phyloP scores from a whole-genome alignment of 495 filamentous ascomycete species.

The Hypomontagnella monticulosa region DNA sequence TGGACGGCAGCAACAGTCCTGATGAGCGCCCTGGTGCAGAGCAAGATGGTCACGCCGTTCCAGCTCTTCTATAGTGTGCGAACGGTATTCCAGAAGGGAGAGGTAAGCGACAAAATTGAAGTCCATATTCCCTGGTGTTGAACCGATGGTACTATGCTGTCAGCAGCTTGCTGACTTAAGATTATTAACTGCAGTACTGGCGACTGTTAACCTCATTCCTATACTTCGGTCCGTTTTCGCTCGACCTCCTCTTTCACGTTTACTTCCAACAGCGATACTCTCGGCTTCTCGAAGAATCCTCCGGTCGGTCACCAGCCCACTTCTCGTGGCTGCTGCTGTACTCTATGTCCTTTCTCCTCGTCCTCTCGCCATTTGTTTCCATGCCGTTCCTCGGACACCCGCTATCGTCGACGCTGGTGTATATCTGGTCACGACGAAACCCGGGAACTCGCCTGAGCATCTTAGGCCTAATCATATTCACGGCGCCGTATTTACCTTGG shows the following conservation, averaged over 20 bases:
- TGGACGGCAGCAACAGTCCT: slow-evolving; percentile 94
- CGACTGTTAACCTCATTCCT: slow-evolving; percentile 92
- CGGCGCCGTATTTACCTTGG: slow-evolving; percentile 95
- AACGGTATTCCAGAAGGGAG: slow-evolving; percentile 86
- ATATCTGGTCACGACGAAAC: slow-evolving; percentile 97
- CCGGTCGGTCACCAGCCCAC: slow-evolving; percentile 85
- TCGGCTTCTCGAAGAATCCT: slow-evolving; percentile 92
- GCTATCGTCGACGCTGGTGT: slow-evolving; percentile 90
- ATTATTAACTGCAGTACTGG: slow-evolving; percentile 76
- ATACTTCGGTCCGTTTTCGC: slow-evolving; percentile 93
- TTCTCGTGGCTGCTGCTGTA: slow-evolving; percentile 95
- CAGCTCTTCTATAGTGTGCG: slow-evolving; percentile 97
- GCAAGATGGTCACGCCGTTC: slow-evolving; percentile 87
- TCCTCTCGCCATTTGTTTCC: slow-evolving; percentile 82
- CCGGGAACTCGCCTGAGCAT: slow-evolving; percentile 92
- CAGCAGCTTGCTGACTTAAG: slow-evolving; percentile 16
- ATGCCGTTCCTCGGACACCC: slow-evolving; percentile 94
- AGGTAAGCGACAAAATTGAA: slow-evolving; percentile 62
- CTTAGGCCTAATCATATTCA: slow-evolving; percentile 88
- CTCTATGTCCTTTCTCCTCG: slow-evolving; percentile 76
- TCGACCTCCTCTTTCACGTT: slow-evolving; percentile 97
- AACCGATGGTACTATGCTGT: slow-evolving; percentile 2
- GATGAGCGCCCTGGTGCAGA: slow-evolving; percentile 92
- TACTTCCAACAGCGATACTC: slow-evolving; percentile 99
- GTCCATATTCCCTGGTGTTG: neutral